A percentile compares a stretch with the other conserved stretches of the same genome.
phyloP scores from a whole-genome alignment of 768 basidiomycete species.

The Tylopilus sp. region DNA sequence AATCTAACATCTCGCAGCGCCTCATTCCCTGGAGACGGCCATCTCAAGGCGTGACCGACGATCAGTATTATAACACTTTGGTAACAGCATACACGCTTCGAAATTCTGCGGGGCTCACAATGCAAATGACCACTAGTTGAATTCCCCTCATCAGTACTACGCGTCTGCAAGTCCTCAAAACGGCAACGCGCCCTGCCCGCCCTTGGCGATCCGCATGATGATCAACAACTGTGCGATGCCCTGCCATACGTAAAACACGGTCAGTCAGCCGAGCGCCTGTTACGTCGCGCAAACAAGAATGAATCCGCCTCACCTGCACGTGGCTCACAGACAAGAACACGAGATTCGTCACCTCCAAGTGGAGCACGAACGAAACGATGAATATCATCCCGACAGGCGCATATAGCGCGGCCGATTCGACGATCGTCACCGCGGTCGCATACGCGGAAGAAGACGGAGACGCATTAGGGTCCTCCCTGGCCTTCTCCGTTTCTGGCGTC shows the following conservation, averaged over 20 bases:
- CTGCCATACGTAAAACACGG: too few relatives aligned
- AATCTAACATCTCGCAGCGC: too few relatives aligned
- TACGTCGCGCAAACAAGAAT: neutral
- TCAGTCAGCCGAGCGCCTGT: too few relatives aligned
- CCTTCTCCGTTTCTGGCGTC: slow-evolving; percentile 7
- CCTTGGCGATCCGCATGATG: slow-evolving; percentile 34
- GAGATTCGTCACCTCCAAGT: slow-evolving; percentile 26
- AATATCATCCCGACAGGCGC: slow-evolving; percentile 25
- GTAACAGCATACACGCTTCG: too few relatives aligned
- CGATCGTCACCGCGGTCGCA: slow-evolving; percentile 27
- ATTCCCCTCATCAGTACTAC: too few relatives aligned
- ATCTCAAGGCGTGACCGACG: too few relatives aligned
- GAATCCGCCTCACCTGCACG: slow-evolving; percentile 22
- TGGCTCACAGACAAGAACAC: slow-evolving; percentile 28
- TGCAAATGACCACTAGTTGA: too few relatives aligned
- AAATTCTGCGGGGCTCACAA: too few relatives aligned
- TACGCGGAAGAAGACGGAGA: slow-evolving; percentile 14
- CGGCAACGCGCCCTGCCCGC: neutral
- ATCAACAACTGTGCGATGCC: slow-evolving; percentile 36
- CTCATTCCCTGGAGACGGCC: too few relatives aligned
- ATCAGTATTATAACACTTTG: too few relatives aligned
- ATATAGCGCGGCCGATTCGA: slow-evolving; percentile 35
- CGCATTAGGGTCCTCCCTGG: too few relatives aligned
- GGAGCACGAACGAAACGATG: slow-evolving; percentile 26
- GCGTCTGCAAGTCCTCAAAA: neutral